Base-by-base conservation (phyloP, 805 yeast genomes). In the Maudiozyma bulderi region DNA sequence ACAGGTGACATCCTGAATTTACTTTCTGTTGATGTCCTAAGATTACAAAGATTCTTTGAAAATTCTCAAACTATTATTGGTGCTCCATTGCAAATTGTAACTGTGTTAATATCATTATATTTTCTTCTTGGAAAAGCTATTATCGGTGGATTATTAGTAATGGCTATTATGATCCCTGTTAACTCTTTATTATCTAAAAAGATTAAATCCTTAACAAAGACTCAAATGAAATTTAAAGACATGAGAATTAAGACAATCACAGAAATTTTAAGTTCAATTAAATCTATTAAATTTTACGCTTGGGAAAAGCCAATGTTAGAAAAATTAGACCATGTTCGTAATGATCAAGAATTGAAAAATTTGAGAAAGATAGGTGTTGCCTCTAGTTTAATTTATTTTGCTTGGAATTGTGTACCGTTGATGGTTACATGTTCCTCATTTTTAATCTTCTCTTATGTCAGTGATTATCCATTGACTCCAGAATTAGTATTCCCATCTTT, bases 1-100 rank as follows among this genome's bases (percentile, higher is more conserved):
- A 76, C 90, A 2, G 95, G 95, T 55, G 95, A 86, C 54, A 84
- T 88, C 47, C 75, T 87, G 54, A 87, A 86, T 58, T 72, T 83
- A 58, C 76, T 86, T 73, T 78, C 93, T 15, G 90, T 85, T 33
- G 96, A 88, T 68, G 80, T 85, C 10, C 68, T 70, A 44, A 72
- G 84, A 52, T 68, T 87, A 31, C 85, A 81, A 59, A 80, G 77
- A 38, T 66, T 84, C 47, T 64, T 78, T n/a, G 71, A 72, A 44
- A 73, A 76, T 52, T 65, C 81, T 29, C 82, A 78, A 54, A 71
- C 74, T 5, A 57, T 82, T 49, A 66, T 82, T 28, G 74, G 84
- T 42, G 78, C 82, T 1, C 88, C 88, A 5, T 62, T 79, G 14
- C 72, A 80, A 50, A 66, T 83, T 37, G 61, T 76, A 0, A 62